Evolutionary conservation across 2,329 filamentous ascomycete species (phyloP), one percentile per base, ranked within the genome.

Genomic region (Neopestalotiopsis rosae): DNA sequence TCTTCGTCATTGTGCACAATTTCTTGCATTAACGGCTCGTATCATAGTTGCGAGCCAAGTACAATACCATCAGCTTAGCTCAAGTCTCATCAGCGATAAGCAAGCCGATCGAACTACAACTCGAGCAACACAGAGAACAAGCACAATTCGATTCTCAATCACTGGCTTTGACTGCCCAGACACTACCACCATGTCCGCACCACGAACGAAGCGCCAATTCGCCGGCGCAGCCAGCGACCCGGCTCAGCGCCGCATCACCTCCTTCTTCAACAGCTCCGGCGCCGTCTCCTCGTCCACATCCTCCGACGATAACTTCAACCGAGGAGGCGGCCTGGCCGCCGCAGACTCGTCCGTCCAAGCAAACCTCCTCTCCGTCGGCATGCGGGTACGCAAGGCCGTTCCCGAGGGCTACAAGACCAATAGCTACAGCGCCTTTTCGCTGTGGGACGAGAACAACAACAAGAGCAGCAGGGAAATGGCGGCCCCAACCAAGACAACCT

Each of bases 361-460:
- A 45, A 92, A 92, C 71, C 90, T 98, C n/a, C 86, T 98, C 57
- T 93, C 88, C 75, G 95, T 98, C 72, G 95, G 95, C 75, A 98
- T 98, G 94, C 91, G 95, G 30, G 88, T 98, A 65, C 92, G 95
- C 78, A 98, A 98, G 83, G 93, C 93, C 12, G 92, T 98, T 7
- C 92, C 94, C 0, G 95, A 98, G 79, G 95, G 95, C 69, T 98
- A 98, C 87, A 97, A 97, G 84, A 97, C 93, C 1, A 88, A 88
- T 67, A 79, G 78, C 66, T 82, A 85, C 76, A 80, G 78, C 70
- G 83, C 82, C 72, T 89, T 89, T 76, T 82, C 85, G 61, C 80
- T 90, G 28, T 89, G 87, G 80, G 78, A 81, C 66, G 83, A 86
- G 20, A 68, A 66, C 66, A 76, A 72, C 80, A 69, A 68, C 65